Evolutionary conservation across 1,284 basidiomycete species (phyloP).

Genomic region (Lignosus rhinocerotis): DNA sequence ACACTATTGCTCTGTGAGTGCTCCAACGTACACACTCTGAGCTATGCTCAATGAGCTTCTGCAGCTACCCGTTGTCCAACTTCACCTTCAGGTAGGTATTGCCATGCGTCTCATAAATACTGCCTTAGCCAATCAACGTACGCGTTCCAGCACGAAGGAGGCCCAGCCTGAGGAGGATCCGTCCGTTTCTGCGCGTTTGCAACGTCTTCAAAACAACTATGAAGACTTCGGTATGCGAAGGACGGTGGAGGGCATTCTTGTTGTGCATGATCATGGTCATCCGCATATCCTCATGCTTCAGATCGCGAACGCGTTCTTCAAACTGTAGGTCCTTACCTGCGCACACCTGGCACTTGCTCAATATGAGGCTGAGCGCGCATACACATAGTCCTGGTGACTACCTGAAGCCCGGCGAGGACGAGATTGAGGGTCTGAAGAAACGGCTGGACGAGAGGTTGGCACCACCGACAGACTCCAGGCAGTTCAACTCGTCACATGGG

Average conservation of each 20-base stretch:
- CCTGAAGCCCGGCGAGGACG: slow-evolving; percentile 93
- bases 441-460: slow-evolving; percentile 89
- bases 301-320: slow-evolving; percentile 98
- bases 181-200: slow-evolving; percentile 86
- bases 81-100: slow-evolving; percentile 75
- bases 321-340: slow-evolving; percentile 67
- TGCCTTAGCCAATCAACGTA: not conserved
- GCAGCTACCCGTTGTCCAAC: slow-evolving; percentile 81
- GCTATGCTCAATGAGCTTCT: not conserved
- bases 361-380: not conserved
- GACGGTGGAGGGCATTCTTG: slow-evolving; percentile 94
- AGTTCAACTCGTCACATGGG: slow-evolving; percentile 72
- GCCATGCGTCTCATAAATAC: not conserved
- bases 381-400: slow-evolving; percentile 89
- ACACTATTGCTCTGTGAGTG: slow-evolving; percentile 73
- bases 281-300: slow-evolving; percentile 97
- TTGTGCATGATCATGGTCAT: slow-evolving; percentile 93
- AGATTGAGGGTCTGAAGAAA: slow-evolving; percentile 85
- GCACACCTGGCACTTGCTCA: not conserved
- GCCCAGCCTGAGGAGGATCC: slow-evolving; percentile 96
- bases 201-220: slow-evolving; percentile 93
- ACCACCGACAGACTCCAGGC: slow-evolving; percentile 62
- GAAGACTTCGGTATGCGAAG: slow-evolving; percentile 94
- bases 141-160: slow-evolving; percentile 74
- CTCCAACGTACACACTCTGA: not conserved